Evolutionary conservation across 176 grass and related monocot species (phyloP), one percentile per base, ranked within the genome.

Genomic region (Oryza nivara): DNA sequence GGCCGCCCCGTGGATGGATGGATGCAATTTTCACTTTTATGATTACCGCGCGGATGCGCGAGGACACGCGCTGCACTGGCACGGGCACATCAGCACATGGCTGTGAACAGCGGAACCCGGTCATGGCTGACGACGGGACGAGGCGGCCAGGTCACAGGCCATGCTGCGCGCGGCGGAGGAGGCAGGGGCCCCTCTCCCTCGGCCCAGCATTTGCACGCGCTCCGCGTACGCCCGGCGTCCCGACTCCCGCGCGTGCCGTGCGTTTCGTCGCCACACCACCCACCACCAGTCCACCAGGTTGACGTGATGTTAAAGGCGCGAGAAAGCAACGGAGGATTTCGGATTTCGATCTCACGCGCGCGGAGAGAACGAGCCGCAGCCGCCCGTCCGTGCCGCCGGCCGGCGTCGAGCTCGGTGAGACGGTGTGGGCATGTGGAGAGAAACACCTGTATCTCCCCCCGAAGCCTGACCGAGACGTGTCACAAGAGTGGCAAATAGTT

Each of bases 81-180:
- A 81, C 79, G 30, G 28, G 79, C 82, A 81, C 88, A 89, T 89
- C n/a, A 41, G 79, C 82, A 85, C 88, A 89, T 89, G 88, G 70
- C 75, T 26, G 77, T 89, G 87, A 89, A 81, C 56, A 61, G 56
- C 19, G 40, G 19, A 22, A 3, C 19, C 80, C 77, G 67, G 76
- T 51, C 54, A 12, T 77, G 52, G 22, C 34, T 51, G 75, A 41
- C 54, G 75, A 77, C 68, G 36, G 22, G 65, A 79, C 36, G 87
- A 64, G 71, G 41, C 46, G 87, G 49, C 13, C 15, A 52, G 51
- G 51, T 19, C 51, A 56, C 51, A 56, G 52, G 16, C 52, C 52
- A 56, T 56, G 52, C 56, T 61, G 56, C 19, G 56, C 20, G 56
- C 35, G 26, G 65, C 26, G 47, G 45, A 69, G 45, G 46, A 22